Evolutionary conservation across 2,329 filamentous ascomycete species (phyloP), one percentile per base, ranked within the genome.

Genomic region (Cladorrhinum sp.): DNA sequence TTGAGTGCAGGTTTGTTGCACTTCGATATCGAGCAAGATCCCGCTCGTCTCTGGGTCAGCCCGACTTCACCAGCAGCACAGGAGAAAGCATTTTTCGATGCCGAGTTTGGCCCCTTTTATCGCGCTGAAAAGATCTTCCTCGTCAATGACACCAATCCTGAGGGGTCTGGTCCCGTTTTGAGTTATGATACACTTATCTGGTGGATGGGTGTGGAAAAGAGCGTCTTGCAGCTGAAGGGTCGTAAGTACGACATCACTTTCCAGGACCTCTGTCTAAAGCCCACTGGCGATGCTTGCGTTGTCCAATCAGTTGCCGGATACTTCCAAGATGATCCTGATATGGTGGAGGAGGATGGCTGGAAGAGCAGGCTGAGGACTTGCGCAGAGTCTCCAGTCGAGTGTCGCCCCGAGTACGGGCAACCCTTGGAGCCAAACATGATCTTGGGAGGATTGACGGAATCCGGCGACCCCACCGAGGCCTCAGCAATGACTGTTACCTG

Each of bases 11-110:
- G 95, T 1, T 96, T 92, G 91, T 78, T 95, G 61, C 85, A 86
- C 50, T 99, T 99, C 70, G 83, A 90, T n/a, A 82, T 99, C 36
- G 95, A 98, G 74, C 90, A 82, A 21, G 90, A 98, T 64, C 95
- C 95, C 5, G 95, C 96, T 10, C 87, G 90, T 53, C 79, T 99
- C 8, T 99, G 95, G 95, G 95, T 99, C n/a, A 93, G 94, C 69
- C 95, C 95, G 7, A 89, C 90, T 8, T 98, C 95, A 3, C 85
- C 87, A 54, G 94, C 96, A 20, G 95, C 95, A 0, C 84, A 92
- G 72, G 94, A 99, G 73, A 99, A 99, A 77, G 83, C 84, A 1
- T 99, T 96, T 72, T 99, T 98, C 66, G 96, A 99, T 72, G 74
- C 84, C 36, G 92, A 92, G 68, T 99, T 99, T 72, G 96, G 95